A percentile compares a stretch with the other conserved stretches of the same genome.
These are phyloP conservation scores for Holtermannia corniformis DNA, from an alignment of 768 basidiomycete species.

Conservation along the genomic window DNA sequence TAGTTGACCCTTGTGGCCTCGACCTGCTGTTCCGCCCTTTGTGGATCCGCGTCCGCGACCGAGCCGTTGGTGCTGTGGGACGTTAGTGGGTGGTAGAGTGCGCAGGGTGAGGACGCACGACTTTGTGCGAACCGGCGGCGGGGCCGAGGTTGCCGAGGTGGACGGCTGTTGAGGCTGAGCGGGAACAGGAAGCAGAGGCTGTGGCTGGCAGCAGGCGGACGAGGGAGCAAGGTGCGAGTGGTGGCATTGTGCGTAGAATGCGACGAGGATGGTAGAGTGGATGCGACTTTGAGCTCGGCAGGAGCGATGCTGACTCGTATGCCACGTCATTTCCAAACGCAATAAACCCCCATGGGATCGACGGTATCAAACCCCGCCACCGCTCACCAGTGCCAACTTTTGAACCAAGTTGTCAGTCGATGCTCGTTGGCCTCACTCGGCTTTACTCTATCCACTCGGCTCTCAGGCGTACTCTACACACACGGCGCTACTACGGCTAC, in stretches of 20 bases:
- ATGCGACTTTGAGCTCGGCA: background rate
- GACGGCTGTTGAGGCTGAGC: conserved; percentile 25
- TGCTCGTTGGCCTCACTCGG: background rate
- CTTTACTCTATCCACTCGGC: conserved; percentile 5
- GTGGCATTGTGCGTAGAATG: conserved; percentile 5
- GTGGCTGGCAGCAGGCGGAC: conserved; percentile 3
- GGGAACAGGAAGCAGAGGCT: conserved; percentile 9
- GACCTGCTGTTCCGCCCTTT: conserved; percentile 81
- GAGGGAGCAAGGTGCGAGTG: conserved; percentile 9
- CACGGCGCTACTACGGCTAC: background rate
- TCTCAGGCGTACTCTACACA: background rate
- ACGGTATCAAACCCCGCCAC: background rate
- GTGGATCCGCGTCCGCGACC: conserved; percentile 89
- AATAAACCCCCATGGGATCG: background rate
- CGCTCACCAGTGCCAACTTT: conserved; percentile 1
- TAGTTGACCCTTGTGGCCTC: conserved; percentile 93
- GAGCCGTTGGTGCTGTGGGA: conserved; percentile 48
- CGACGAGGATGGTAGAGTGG: conserved; percentile 2
- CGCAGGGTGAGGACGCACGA: conserved; percentile 12
- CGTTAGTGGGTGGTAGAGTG: background rate
- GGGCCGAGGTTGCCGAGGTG: conserved; percentile 26
- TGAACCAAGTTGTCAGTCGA: background rate
- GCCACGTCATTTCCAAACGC: background rate
- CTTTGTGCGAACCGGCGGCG: conserved; percentile 27
- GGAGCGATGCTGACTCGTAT: background rate